phyloP scores from a whole-genome alignment of 345 rosid species.

The Gossypium ekmanianum region DNA sequence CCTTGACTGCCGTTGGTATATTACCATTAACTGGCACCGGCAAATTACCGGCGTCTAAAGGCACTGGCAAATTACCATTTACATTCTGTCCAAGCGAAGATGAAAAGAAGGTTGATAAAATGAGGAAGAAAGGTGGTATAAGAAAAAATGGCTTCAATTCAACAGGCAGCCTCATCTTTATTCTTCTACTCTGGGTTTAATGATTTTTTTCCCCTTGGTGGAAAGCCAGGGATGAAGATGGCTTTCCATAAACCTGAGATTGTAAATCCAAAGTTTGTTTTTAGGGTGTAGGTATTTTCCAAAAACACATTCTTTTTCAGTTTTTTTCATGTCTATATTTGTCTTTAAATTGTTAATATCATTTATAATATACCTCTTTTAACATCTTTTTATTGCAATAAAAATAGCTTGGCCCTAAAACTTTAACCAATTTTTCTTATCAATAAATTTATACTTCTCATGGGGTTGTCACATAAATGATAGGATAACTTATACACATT shows the following conservation, averaged over 20 bases:
- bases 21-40: background rate
- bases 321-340: slow-evolving; percentile 1
- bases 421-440: background rate
- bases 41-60: background rate
- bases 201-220: background rate
- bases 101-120: background rate
- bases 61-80: background rate
- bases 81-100: background rate
- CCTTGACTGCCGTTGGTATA: background rate
- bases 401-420: background rate
- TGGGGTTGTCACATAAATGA: too few species aligned
- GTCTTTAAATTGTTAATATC: background rate
- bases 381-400: background rate
- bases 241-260: background rate
- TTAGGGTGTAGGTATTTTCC: background rate
- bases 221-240: background rate
- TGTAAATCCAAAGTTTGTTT: background rate
- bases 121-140: background rate
- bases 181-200: slow-evolving; percentile 2
- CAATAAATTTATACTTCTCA: too few species aligned
- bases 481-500: too few species aligned
- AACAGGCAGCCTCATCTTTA: background rate
- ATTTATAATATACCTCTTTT: background rate
- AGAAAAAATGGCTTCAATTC: background rate
- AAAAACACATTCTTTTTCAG: background rate